Conservation (phyloP, 2,329 filamentous ascomycete genomes). For the Mycosphaerella arachidis region DNA sequence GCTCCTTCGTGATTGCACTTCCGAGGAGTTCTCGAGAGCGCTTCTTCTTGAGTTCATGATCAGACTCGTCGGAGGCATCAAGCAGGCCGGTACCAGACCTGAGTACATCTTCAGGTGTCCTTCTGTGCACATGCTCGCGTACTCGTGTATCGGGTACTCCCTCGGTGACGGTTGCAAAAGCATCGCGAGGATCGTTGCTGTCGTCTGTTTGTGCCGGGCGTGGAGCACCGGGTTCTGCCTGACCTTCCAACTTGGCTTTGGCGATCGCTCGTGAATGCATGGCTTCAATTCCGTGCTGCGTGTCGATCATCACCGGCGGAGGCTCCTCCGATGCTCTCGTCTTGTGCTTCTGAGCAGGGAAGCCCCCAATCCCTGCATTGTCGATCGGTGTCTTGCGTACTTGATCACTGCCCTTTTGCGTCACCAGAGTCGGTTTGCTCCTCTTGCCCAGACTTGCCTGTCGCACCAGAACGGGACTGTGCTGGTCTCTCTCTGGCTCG, state of each 20-base stretch:
- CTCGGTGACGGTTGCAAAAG: not conserved
- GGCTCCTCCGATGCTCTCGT: conserved; percentile 1
- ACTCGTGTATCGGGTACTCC: not conserved
- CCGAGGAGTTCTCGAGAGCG: conserved; percentile 22
- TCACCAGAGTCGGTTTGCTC: conserved; percentile 46
- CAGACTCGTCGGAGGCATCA: conserved; percentile 33
- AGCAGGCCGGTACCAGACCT: conserved; percentile 34
- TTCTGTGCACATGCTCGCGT: conserved; percentile 5
- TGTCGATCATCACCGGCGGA: not conserved
- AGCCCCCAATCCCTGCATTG: conserved; percentile 10
- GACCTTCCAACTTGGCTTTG: conserved; percentile 13
- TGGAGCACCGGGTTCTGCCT: conserved; percentile 8
- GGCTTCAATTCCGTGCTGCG: not conserved
- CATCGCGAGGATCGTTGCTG: conserved; percentile 4
- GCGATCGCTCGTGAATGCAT: conserved; percentile 6
- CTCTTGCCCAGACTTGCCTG: conserved; percentile 47
- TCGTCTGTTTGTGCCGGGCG: not conserved
- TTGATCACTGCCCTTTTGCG: conserved; percentile 42
- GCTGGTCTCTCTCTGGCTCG: not conserved
- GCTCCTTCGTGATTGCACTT: conserved; percentile 11
- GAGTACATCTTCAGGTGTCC: conserved; percentile 25
- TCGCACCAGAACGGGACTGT: conserved; percentile 34
- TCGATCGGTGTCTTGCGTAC: conserved; percentile 17
- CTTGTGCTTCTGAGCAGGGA: conserved; percentile 21
- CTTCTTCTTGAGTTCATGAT: conserved; percentile 19